Percentiles rank a stretch among this genome's conserved stretches.
These are phyloP conservation scores for Lachancea lanzarotensis DNA, from an alignment of 805 yeast species.

Conservation along the genomic window DNA sequence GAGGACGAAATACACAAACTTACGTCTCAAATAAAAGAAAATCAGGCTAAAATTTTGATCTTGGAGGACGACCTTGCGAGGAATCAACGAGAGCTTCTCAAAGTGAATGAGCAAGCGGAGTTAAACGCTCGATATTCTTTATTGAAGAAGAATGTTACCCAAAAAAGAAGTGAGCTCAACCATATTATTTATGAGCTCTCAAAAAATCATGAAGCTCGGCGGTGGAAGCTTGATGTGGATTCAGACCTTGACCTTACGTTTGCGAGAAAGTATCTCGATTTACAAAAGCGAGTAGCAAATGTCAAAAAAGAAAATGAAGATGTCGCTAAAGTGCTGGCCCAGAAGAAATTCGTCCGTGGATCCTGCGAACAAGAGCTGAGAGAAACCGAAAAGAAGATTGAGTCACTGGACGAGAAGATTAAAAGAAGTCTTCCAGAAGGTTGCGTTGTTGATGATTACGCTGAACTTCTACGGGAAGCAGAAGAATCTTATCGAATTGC, in stretches of 20 bases:
- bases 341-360: conserved; percentile 11
- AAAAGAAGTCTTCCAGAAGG: conserved; percentile 34
- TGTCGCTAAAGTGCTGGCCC: conserved; percentile 15
- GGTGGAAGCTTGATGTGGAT: conserved; percentile 11
- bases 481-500: conserved; percentile 59
- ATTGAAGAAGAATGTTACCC: conserved; percentile 18
- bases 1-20: conserved; percentile 28
- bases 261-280: conserved; percentile 13
- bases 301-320: conserved; percentile 13
- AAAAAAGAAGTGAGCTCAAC: conserved; percentile 14
- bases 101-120: conserved; percentile 53
- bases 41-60: conserved; percentile 33
- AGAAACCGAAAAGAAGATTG: conserved; percentile 9
- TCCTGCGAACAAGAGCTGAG: conserved; percentile 12
- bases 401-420: conserved; percentile 17
- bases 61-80: conserved; percentile 46
- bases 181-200: conserved; percentile 1
- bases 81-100: conserved; percentile 43
- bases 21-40: conserved; percentile 32
- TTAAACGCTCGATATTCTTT: conserved; percentile 47
- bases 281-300: conserved; percentile 18
- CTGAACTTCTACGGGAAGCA: conserved; percentile 43
- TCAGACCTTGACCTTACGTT: conserved; percentile 20
- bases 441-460: conserved; percentile 43
- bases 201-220: conserved; percentile 9